A percentile compares a stretch with the other conserved stretches of the same genome.
These are phyloP conservation scores for Termitomyces sp. DNA, from an alignment of 1,284 basidiomycete species.

Conservation along the genomic window DNA sequence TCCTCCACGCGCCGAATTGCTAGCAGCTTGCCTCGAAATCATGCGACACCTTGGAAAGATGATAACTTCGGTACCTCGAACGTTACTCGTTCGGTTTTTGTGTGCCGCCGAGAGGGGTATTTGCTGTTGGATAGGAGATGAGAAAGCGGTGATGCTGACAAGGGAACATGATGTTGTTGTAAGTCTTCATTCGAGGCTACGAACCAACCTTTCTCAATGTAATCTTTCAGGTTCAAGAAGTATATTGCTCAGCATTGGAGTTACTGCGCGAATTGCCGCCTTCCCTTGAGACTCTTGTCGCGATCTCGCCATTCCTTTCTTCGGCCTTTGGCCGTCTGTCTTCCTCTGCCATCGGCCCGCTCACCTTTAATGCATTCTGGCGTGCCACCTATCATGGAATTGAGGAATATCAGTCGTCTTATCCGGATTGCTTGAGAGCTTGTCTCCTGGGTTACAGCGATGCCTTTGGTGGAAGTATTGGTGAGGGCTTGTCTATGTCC, in stretches of 20 bases:
- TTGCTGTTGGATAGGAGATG: conserved; percentile 49
- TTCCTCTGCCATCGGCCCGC: conserved; percentile 38
- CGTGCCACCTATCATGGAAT: conserved; percentile 38
- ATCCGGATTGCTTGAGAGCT: conserved; percentile 33
- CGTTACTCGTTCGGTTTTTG: conserved; percentile 29
- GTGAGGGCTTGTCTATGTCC: conserved; percentile 34
- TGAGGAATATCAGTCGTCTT: conserved; percentile 26
- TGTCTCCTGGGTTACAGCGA: conserved; percentile 37
- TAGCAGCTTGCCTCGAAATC: conserved; percentile 28
- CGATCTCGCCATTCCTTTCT: conserved; percentile 37
- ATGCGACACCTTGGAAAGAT: conserved; percentile 30
- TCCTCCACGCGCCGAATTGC: conserved; percentile 21
- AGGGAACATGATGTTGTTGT: conserved; percentile 46
- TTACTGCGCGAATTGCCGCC: conserved; percentile 31
- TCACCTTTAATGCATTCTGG: conserved; percentile 50
- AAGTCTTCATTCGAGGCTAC: conserved; percentile 18
- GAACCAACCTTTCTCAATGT: conserved; percentile 1
- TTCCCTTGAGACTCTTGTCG: conserved; percentile 33
- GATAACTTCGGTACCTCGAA: conserved; percentile 23
- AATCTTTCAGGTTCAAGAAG: conserved; percentile 32
- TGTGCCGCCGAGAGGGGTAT: conserved; percentile 34
- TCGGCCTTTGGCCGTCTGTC: conserved; percentile 45
- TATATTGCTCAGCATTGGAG: conserved; percentile 41
- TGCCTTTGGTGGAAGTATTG: conserved; percentile 38
- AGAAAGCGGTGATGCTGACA: conserved; percentile 31